Evolutionary conservation across 225 moss, liverwort and hornwort species (phyloP), one percentile per base, ranked within the genome.

Genomic region (Pseudoscleropodium purum): DNA sequence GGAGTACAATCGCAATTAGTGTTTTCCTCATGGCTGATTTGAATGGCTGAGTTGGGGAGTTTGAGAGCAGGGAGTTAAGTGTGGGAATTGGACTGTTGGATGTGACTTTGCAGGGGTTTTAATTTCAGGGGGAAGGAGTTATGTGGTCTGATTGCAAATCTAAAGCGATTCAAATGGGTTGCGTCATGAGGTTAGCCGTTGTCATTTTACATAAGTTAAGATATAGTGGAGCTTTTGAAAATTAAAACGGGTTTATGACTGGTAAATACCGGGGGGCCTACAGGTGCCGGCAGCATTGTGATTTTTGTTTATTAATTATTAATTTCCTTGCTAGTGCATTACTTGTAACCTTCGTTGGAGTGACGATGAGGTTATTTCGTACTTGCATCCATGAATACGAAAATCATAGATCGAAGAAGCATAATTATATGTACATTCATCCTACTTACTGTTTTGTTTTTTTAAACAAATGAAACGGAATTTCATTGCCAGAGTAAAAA

Each of bases 11-110:
- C 15, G 54, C 41, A 78, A 37, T 89, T 83, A 89, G 86, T 43
- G 62, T 10, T 67, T 34, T 49, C 2, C 39, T 60, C 25, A 3
- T 20, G 65, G 41, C 39, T 77, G 92, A 92, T 92, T 90, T 90
- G 90, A 90, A 85, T 84, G 73, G 75, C 43, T 81, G 39, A 3
- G 7, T 30, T 80, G 84, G 74, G 59, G 59, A 47, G 65, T 34
- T 91, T 52, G 69, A 62, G 90, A 77, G 61, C 69, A 54, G 69
- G 87, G 33, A 59, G n/a, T 88, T 69, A 88, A 81, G 88, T 79
- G 84, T 89, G 87, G 23, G 89, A 83, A 91, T 74, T 84, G 59
- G 86, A 92, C 90, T 86, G 88, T 90, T 90, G 90, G 90, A 90
- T 83, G 88, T 70, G 90, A 90, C 83, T 62, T 30, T 5, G 75